Evolutionary conservation across 306 rosid genomes (phyloP), one percentile per base, ranked within the genome.

Genomic region (Vicia sativa): DNA sequence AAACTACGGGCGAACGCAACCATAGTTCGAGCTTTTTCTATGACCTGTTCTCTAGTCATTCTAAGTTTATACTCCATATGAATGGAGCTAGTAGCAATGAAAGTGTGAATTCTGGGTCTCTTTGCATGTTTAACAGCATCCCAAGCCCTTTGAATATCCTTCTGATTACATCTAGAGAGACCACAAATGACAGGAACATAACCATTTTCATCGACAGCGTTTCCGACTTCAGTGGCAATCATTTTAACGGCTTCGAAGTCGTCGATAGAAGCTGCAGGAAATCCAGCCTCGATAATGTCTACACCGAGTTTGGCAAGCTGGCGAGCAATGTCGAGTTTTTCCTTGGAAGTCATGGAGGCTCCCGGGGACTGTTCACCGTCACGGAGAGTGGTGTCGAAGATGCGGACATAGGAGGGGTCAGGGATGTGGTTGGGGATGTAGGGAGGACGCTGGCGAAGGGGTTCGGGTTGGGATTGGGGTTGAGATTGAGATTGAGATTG

Each of bases 281-380:
- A 93, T 0, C 99, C 97, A 0, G 97, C 99, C 77, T 93, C 97
- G 21, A 93, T 93, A 25, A 90, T 87, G 67, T 93, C 99, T 0
- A 93, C 97, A 0, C 99, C 97, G 7, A 93, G 99, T 79, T 81
- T 89, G 1, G 92, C 73, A 0, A 93, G 87, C 84, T 90, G 95
- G 9, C 92, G 76, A 4, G 99, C 99, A 11, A 93, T 87, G 83
- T 88, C 97, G 8, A 90, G 72, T 68, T 93, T 93, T 80, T 90
- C 96, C 71, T 88, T 93, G 5, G 97, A 81, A 2, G 96, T 93
- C 77, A 93, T 80, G 57, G 99, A 83, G 43, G 99, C 97, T n/a
- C 99, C 99, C 4, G 97, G 99, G 23, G 97, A 88, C 72, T 93
- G 99, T 84, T 93, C 99, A 65, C 97, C 99, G 56, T 93, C 97